Evolutionary conservation across 2,329 filamentous ascomycete species (phyloP), one percentile per base, ranked within the genome.

Genomic region (Stachybotrys chartarum): DNA sequence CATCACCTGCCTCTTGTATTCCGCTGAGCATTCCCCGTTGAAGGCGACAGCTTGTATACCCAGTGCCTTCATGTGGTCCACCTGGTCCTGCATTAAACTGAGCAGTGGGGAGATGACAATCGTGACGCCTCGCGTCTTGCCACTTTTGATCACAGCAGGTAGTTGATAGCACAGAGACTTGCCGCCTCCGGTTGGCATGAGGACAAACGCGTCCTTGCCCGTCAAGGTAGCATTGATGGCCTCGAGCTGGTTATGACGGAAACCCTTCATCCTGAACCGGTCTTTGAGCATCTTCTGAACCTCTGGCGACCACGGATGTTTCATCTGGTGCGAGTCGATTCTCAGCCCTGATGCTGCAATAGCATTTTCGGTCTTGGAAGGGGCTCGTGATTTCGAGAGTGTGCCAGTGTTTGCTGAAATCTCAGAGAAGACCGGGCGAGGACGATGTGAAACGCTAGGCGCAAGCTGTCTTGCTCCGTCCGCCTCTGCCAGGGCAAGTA

Each of bases 111-210:
- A 97, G n/a, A 99, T 84, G 3, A 99, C 94, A 54, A 99, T 81
- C 0, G 93, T 97, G 30, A 99, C 85, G 4, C 94, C 95, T 39
- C 78, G 78, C 0, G 93, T 97, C 63, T 82, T 88, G 48, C 94
- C 94, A 50, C 84, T 88, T 51, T 79, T 83, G 35, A 99, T 80
- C 18, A 97, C 82, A 2, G 94, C 90, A 14, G 94, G 95, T 12
- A 99, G 75, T 69, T 99, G 95, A 68, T 99, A 99, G 70, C 94
- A 97, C 1, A 99, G 78, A 1, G 93, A 97, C 68, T 99, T 99
- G 47, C 94, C 94, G 57, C 94, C 94, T 54, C 94, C 94, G 0
- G 94, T 99, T 3, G 95, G 94, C 94, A 99, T 99, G 45, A 99
- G 78, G 16, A 99, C 88, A 68, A 99, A 99, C 0, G 89, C 87